Conservation (phyloP, 2,329 filamentous ascomycete species). For the Plectosphaerella sp. region DNA sequence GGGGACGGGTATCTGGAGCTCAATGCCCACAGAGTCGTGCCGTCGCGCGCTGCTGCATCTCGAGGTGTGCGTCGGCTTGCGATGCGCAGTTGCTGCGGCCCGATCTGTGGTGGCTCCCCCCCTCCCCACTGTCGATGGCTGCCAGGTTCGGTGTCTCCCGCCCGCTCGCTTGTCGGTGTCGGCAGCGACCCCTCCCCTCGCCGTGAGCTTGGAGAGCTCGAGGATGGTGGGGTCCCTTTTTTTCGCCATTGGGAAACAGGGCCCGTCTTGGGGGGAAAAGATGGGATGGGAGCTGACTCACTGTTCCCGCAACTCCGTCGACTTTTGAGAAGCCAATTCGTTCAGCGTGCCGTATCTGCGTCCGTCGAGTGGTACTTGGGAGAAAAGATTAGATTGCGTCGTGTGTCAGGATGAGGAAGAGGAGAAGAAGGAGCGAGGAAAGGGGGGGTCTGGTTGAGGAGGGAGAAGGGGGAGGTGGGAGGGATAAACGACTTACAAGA, state of each 20-base stretch:
- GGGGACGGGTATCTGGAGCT: too few relatives aligned
- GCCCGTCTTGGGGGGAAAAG: not conserved
- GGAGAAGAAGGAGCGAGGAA: constrained; percentile 1
- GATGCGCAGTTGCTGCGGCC: too few relatives aligned
- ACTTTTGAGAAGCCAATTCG: not conserved
- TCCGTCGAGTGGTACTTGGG: too few relatives aligned
- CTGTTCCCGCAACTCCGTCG: not conserved
- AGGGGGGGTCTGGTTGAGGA: constrained; percentile 4
- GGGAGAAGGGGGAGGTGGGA: constrained; percentile 2
- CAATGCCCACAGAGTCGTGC: too few relatives aligned
- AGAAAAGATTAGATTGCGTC: too few relatives aligned
- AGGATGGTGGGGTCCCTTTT: not conserved
- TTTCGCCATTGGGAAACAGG: not conserved
- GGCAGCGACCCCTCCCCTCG: not conserved
- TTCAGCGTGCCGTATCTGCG: too few relatives aligned
- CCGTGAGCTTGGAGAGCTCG: not conserved
- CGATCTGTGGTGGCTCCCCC: too few relatives aligned
- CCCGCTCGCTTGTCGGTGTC: not conserved
- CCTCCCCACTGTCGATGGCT: too few relatives aligned
- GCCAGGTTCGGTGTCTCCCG: too few relatives aligned
- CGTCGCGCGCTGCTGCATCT: too few relatives aligned
- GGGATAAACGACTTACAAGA: not conserved
- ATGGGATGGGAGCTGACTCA: not conserved
- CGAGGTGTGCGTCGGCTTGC: too few relatives aligned
- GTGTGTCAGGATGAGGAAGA: not conserved